Conservation (phyloP, 306 rosid species). For the Clitoria ternatea region DNA sequence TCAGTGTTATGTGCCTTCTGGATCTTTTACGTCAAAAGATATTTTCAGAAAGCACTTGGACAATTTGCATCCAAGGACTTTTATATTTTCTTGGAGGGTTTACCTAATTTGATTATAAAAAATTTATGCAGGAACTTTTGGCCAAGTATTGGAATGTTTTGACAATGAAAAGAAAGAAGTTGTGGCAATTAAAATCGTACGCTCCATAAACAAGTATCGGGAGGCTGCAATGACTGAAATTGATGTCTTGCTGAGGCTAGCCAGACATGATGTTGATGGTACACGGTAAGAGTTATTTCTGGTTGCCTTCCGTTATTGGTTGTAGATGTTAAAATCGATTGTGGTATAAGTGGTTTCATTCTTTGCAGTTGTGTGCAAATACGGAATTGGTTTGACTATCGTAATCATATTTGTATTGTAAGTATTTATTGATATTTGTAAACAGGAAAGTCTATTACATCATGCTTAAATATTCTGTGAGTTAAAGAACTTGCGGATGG, state of each 20-base stretch:
- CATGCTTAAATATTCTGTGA: constrained; percentile 69
- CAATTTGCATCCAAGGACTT: neutral
- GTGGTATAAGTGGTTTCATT: constrained; percentile 70
- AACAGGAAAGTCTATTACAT: constrained; percentile 47
- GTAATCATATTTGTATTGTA: constrained; percentile 88
- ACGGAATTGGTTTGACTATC: constrained; percentile 95
- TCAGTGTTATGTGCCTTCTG: neutral
- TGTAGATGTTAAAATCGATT: constrained; percentile 44
- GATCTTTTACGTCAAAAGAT: neutral
- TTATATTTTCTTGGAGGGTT: neutral
- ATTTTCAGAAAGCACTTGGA: too few species aligned
- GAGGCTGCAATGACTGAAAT: constrained; percentile 87
- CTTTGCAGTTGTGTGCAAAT: constrained; percentile 95
- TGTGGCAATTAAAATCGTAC: constrained; percentile 70
- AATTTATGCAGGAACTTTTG: constrained; percentile 64
- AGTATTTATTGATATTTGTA: constrained; percentile 65
- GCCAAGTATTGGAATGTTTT: constrained; percentile 76
- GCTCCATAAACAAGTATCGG: constrained; percentile 63
- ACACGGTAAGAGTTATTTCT: constrained; percentile 51
- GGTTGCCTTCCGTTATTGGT: constrained; percentile 16
- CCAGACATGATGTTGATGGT: constrained; percentile 60
- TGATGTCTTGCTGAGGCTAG: constrained; percentile 64
- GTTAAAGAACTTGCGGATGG: constrained; percentile 78
- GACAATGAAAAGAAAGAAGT: constrained; percentile 67
- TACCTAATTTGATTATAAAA: neutral